phyloP scores from a whole-genome alignment of 352 stramenopile genomes.

The Globisporangium recalcitrans region DNA sequence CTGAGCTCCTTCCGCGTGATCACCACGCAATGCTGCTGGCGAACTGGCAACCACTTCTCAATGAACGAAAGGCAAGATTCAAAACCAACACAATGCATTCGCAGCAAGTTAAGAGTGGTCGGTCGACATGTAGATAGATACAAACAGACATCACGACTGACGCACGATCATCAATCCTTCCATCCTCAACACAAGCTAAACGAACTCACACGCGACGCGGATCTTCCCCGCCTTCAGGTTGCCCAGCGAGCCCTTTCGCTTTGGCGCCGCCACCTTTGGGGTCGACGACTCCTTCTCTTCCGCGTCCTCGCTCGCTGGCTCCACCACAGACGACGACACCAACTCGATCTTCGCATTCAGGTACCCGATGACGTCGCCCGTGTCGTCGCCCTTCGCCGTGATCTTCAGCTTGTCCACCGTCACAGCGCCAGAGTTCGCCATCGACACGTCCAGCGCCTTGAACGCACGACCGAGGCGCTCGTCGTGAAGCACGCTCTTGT shows the following conservation, averaged over 20 bases:
- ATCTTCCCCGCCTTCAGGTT: constrained; percentile 23
- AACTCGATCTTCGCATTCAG: constrained; percentile 23
- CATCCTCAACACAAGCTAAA: constrained; percentile 2
- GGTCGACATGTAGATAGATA: not conserved
- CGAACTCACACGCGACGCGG: constrained; percentile 21
- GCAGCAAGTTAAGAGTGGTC: not conserved
- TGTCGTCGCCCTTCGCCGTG: constrained; percentile 19
- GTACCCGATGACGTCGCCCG: constrained; percentile 20
- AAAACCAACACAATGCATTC: not conserved
- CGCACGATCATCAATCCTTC: not conserved
- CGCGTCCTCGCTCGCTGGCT: not conserved
- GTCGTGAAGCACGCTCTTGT: constrained; percentile 52
- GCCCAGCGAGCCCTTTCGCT: not conserved
- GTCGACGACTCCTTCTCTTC: constrained; percentile 5
- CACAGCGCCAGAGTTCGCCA: not conserved
- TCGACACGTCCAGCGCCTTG: constrained; percentile 15
- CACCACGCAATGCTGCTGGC: no score
- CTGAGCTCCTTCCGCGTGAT: no score
- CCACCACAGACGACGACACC: constrained; percentile 15
- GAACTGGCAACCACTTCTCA: no score
- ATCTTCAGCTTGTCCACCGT: constrained; percentile 16
- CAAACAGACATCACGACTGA: not conserved
- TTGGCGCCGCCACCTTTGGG: not conserved
- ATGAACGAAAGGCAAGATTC: no score
- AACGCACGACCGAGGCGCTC: constrained; percentile 31